Conservation (phyloP, 2,329 filamentous ascomycete species). For the Trichophyton simii region DNA sequence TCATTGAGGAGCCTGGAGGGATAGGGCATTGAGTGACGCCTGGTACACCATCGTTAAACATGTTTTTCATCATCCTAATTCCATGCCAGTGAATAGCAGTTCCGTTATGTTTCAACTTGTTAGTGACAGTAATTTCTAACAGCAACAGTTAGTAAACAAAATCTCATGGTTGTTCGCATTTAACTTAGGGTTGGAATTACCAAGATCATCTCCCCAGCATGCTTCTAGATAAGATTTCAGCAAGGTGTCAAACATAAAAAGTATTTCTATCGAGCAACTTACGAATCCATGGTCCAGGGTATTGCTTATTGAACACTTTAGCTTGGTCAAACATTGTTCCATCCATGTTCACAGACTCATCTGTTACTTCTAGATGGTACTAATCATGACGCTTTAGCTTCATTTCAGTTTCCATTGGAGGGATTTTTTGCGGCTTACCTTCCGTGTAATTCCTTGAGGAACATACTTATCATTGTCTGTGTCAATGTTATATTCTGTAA, state of each 20-base stretch:
- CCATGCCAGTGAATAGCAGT: conserved; percentile 21
- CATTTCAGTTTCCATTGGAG: neutral
- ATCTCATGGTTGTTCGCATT: neutral
- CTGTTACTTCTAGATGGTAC: conserved; percentile 8
- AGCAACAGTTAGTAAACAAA: neutral
- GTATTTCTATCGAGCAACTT: neutral
- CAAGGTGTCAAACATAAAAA: neutral
- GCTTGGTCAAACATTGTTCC: conserved; percentile 7
- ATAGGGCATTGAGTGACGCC: conserved; percentile 30
- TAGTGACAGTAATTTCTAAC: conserved; percentile 11
- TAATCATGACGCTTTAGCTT: neutral
- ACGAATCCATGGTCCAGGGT: conserved; percentile 13
- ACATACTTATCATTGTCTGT: conserved; percentile 12
- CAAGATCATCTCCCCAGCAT: conserved; percentile 12
- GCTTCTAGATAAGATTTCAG: conserved; percentile 9
- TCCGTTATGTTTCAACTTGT: conserved; percentile 11
- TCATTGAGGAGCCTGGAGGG: conserved; percentile 24
- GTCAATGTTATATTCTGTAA: conserved; percentile 6
- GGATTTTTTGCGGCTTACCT: neutral
- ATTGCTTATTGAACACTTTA: conserved; percentile 11
- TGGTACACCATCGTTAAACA: conserved; percentile 22
- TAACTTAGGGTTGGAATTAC: neutral
- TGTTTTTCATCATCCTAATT: conserved; percentile 22
- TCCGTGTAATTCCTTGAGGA: conserved; percentile 10
- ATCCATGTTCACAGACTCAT: conserved; percentile 10